phyloP scores from a whole-genome alignment of 768 basidiomycete species.

The Pisolithus sp. region DNA sequence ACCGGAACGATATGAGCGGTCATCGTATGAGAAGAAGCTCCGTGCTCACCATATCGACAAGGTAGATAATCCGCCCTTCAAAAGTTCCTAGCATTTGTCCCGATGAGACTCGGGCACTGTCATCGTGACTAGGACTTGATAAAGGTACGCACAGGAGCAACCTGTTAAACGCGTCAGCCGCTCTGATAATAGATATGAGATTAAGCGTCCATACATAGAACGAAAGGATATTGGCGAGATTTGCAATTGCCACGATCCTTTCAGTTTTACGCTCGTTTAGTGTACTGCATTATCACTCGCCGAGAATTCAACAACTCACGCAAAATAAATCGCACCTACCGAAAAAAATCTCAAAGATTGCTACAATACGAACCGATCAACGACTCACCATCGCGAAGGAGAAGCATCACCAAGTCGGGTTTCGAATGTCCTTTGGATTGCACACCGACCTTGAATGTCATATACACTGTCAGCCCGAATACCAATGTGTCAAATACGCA shows the following conservation, averaged over 20 bases:
- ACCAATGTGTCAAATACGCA: slow-evolving; percentile 44
- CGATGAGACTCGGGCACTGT: not conserved
- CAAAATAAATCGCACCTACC: slow-evolving; percentile 50
- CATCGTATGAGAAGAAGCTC: not conserved
- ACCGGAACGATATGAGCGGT: not conserved
- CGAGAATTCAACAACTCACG: slow-evolving; percentile 29
- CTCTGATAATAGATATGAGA: not conserved
- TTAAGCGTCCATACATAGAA: slow-evolving; percentile 26
- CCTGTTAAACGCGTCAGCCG: not conserved
- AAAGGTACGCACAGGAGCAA: slow-evolving; percentile 3
- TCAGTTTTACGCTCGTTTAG: not conserved
- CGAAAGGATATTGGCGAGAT: slow-evolving; percentile 42
- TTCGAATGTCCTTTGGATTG: slow-evolving; percentile 14
- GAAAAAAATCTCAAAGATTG: not conserved
- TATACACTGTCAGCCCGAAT: slow-evolving; percentile 42
- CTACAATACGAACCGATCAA: not conserved
- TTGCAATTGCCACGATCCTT: slow-evolving; percentile 48
- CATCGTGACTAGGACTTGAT: not conserved
- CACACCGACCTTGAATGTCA: slow-evolving; percentile 34
- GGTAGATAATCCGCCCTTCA: slow-evolving; percentile 43
- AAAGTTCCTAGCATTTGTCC: slow-evolving; percentile 29
- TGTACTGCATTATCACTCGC: slow-evolving; percentile 9
- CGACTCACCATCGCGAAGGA: slow-evolving; percentile 45
- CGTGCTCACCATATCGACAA: slow-evolving; percentile 41
- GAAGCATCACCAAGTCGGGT: slow-evolving; percentile 35